Base-by-base conservation (phyloP, 2,329 filamentous ascomycete species). In the Talaromyces sp. region DNA sequence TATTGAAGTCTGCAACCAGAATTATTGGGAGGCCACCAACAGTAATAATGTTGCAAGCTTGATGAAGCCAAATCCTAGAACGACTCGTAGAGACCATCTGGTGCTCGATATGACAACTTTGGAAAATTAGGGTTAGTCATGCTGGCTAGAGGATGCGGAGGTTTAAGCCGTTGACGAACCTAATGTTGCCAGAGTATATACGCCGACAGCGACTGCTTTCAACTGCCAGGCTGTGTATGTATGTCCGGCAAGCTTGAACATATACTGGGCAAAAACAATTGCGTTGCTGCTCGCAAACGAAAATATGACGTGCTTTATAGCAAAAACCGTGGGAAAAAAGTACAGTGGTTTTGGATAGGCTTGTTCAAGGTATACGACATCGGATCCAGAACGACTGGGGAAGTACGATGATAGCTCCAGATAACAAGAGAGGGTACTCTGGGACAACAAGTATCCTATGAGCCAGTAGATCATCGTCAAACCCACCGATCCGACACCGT, bases 331-430 rank as follows among this genome's bases (percentile, higher is more conserved):
- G 0, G 88, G 87, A 58, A 91, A 86, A 67, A 91, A 82, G 71
- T 86, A 88, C 63, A 81, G 84, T 0, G 88, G 89, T 1, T 86
- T 81, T 0, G 88, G 88, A 68, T 84, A 91, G 0, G 87, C 85
- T 70, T 91, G 88, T 69, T 91, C 88, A 0, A 91, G 81, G 69
- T 89, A 91, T 0, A 89, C 88, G 0, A 89, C 88, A 70, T 91
- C 87, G 0, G 84, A 83, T 0, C 88, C 88, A 1, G 85, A 89
- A 7, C 88, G 84, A 70, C 85, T 89, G 0, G 88, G 88, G 66
- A 90, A 91, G 67, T 87, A 90, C 0, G 85, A 81, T 0, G 87
- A 83, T 15, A 85, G 84, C 70, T 91, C 88, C 8, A 90, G 83
- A 65, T 90, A 90, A 0, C 88, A 83, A 0, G 81, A 77, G 2